phyloP scores from a whole-genome alignment of 768 basidiomycete genomes.

The Trametes cingulata region DNA sequence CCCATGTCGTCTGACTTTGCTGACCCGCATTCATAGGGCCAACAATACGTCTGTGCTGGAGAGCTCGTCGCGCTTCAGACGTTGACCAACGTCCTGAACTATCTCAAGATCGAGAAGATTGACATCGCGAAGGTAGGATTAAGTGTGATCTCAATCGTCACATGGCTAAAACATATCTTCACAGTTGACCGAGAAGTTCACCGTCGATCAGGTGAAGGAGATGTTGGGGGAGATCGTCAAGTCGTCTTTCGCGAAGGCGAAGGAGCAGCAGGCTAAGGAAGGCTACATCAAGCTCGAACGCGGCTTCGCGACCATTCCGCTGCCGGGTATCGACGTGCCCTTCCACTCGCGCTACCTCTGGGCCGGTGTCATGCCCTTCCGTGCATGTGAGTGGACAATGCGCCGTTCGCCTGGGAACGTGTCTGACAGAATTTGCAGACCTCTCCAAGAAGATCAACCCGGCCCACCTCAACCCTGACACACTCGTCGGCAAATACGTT shows the following conservation, averaged over 20 bases:
- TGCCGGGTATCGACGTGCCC: slow-evolving; percentile 97
- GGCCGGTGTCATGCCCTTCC: slow-evolving; percentile 98
- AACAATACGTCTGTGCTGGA: slow-evolving; percentile 99
- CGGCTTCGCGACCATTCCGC: slow-evolving; percentile 93
- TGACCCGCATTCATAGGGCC: slow-evolving; percentile 57
- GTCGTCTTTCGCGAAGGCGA: slow-evolving; percentile 72
- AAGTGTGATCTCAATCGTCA: too few relatives aligned
- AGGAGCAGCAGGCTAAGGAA: slow-evolving; percentile 70
- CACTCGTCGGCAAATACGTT: slow-evolving; percentile 93
- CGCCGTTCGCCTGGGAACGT: background rate
- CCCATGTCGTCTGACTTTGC: background rate
- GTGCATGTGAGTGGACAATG: slow-evolving; percentile 68
- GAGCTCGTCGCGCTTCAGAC: slow-evolving; percentile 92
- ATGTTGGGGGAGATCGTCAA: slow-evolving; percentile 93
- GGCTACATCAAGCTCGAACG: slow-evolving; percentile 94
- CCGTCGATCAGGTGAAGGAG: slow-evolving; percentile 92
- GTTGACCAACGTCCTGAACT: slow-evolving; percentile 95
- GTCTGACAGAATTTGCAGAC: slow-evolving; percentile 47
- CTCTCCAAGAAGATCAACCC: slow-evolving; percentile 98
- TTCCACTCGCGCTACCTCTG: slow-evolving; percentile 99
- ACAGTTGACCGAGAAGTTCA: slow-evolving; percentile 87
- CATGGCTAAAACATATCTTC: background rate
- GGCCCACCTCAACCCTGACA: slow-evolving; percentile 88
- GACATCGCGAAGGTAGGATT: slow-evolving; percentile 80
- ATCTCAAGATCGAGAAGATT: slow-evolving; percentile 94